Conservation (phyloP, 2,329 filamentous ascomycete genomes). For the Aspergillus sp. region DNA sequence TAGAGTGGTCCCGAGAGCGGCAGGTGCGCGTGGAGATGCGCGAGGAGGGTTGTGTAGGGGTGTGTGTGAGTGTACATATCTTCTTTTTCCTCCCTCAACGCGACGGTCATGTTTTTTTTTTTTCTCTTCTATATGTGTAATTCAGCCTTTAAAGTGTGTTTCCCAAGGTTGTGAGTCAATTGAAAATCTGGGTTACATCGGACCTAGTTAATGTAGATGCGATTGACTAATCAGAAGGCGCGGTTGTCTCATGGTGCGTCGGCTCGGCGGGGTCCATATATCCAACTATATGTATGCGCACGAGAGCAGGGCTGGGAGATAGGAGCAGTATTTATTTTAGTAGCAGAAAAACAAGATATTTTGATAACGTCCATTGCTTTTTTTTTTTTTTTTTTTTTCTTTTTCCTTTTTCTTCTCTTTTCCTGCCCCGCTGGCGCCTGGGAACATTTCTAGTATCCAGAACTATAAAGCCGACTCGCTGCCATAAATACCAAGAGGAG, state of each 20-base stretch:
- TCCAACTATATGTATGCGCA: too few species aligned
- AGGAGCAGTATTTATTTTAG: too few species aligned
- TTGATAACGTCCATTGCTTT: too few species aligned
- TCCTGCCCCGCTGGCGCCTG: too few species aligned
- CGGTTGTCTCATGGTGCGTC: background rate
- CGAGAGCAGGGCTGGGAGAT: too few species aligned
- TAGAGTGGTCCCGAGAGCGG: conserved; percentile 44
- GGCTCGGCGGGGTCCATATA: too few species aligned
- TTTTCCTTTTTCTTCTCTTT: too few species aligned
- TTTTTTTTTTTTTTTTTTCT: too few species aligned
- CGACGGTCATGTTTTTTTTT: background rate
- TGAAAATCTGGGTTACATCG: background rate
- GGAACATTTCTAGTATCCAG: too few species aligned
- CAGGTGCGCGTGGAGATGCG: conserved; percentile 39
- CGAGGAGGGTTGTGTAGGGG: conserved; percentile 23
- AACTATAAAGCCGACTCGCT: too few species aligned
- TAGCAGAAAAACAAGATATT: too few species aligned
- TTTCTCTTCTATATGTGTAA: background rate
- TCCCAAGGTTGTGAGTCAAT: background rate
- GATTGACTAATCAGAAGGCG: background rate
- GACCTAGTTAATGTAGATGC: background rate
- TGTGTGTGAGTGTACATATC: conserved; percentile 9
- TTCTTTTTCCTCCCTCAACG: background rate
- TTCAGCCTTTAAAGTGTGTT: background rate
- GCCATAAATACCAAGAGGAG: too few species aligned